Evolutionary conservation across 345 rosid genomes (phyloP), one percentile per base, ranked within the genome.

Genomic region (Acer campestre): DNA sequence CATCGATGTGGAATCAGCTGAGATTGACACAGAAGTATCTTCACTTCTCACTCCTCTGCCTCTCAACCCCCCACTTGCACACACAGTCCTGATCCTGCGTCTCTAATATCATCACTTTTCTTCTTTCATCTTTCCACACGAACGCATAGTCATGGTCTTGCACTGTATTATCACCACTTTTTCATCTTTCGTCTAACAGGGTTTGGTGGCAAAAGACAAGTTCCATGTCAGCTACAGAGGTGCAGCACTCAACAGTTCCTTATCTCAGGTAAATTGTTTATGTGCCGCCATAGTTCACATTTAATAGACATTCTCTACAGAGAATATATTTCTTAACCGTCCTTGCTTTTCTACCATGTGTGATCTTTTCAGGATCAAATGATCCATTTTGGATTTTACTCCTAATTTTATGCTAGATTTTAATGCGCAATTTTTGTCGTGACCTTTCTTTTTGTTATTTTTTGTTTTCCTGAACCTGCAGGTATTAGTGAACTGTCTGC

Each of bases 181-280:
- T 73, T 8, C 11, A 25, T 78, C 77, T 59, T 22, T 73, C 25
- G 6, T 71, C 58, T 73, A 31, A 42, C 73, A 96, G 99, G 99
- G 99, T 58, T 80, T 96, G 85, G 84, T 94, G 65, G 99, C 99
- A 6, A 94, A 91, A 82, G 98, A 94, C 87, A 92, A 91, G 78
- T 92, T 96, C 75, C 95, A 92, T 81, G 98, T 96, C 70, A 94
- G 99, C 93, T 96, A 96, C 85, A 69, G 93, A 85, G 99, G 97
- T 6, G 88, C 92, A 73, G 92, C 98, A 46, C 80, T 93, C 10
- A 88, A 90, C 77, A 82, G 85, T 35, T 89, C 98, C 0, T 80
- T 93, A 79, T 87, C 98, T 64, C 91, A 91, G 95, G 98, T 95
- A 83, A 78, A 18, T 29, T 22, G 38, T 22, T 68, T 80, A 7